These are phyloP conservation scores for Quercus rubra DNA, from an alignment of 306 rosid genomes.

Conservation along the genomic window DNA sequence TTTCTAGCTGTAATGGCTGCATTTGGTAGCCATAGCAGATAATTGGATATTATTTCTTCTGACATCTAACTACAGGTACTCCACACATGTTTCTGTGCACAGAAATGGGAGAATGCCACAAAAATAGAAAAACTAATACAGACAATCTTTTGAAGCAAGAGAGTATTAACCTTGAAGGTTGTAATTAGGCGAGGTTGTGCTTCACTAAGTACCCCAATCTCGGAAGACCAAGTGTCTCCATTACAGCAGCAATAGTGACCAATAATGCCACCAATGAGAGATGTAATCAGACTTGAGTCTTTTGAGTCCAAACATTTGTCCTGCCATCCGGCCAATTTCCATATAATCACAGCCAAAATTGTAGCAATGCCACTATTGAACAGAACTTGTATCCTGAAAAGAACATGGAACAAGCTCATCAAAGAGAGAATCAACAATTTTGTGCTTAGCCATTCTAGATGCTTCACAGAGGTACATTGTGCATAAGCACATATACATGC, in stretches of 20 bases:
- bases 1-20: background rate
- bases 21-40: background rate
- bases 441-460: background rate
- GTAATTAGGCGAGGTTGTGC: conserved; percentile 80
- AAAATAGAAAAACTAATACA: background rate
- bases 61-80: background rate
- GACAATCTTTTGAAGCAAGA: conserved; percentile 1
- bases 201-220: conserved; percentile 82
- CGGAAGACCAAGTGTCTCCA: conserved; percentile 99
- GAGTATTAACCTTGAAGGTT: conserved; percentile 68
- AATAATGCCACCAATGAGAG: conserved; percentile 76
- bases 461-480: background rate
- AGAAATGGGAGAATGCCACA: background rate
- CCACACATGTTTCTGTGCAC: background rate
- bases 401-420: background rate
- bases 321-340: conserved; percentile 54
- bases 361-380: conserved; percentile 74
- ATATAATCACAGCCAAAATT: conserved; percentile 52
- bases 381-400: conserved; percentile 77
- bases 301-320: conserved; percentile 68
- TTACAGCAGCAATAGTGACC: conserved; percentile 94
- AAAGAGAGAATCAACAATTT: background rate
- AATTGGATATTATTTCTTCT: background rate
- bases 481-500: background rate
- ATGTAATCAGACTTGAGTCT: conserved; percentile 59